Conservation (phyloP, 2,329 filamentous ascomycete species). For the Aspergillus luchuensis region DNA sequence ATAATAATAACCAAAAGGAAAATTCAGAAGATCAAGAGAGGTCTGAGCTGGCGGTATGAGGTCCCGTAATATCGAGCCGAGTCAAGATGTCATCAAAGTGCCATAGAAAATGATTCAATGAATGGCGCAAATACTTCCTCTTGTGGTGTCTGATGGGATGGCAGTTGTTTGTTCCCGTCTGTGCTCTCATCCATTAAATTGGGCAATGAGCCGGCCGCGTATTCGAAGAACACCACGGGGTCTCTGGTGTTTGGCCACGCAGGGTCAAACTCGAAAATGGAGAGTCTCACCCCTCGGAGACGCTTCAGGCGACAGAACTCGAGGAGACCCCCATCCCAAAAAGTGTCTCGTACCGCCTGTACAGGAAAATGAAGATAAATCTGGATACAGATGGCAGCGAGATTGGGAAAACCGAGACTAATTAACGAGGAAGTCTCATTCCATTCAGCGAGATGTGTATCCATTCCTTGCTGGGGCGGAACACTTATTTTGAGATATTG, state of each 20-base stretch:
- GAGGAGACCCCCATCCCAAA: background rate
- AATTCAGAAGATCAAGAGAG: no score
- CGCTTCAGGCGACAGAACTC: background rate
- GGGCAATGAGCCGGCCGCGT: background rate
- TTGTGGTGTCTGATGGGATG: background rate
- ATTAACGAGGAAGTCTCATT: background rate
- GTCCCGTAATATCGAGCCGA: no score
- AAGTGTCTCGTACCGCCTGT: no score
- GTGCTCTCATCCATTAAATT: no score
- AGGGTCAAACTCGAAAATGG: background rate
- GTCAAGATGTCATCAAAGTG: no score
- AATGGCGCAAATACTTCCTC: conserved; percentile 2
- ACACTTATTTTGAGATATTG: background rate
- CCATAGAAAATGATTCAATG: background rate
- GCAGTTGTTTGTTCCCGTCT: no score
- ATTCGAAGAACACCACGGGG: background rate
- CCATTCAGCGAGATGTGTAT: background rate
- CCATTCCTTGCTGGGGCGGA: background rate
- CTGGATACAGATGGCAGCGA: no score
- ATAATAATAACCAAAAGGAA: no score
- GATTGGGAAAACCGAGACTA: no score
- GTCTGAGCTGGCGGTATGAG: no score
- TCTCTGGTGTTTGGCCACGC: background rate
- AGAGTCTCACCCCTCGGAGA: background rate
- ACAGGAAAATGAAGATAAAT: no score